A percentile compares a stretch with the other conserved stretches of the same genome.
phyloP scores from a whole-genome alignment of 306 rosid species.

The Trifolium fragiferum region DNA sequence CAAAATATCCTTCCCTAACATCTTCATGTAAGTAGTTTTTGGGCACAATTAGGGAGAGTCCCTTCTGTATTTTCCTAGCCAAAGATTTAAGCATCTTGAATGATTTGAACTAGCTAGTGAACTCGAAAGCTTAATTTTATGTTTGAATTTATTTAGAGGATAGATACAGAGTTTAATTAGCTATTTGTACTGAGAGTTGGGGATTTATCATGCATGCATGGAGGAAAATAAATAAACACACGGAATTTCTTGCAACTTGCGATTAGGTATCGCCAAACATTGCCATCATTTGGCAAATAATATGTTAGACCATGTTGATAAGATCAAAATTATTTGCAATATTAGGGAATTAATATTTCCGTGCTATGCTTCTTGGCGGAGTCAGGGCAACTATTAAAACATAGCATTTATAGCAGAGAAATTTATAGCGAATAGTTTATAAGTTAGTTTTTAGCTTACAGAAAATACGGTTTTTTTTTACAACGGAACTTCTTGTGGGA shows the following conservation, averaged over 20 bases:
- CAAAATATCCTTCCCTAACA: background rate
- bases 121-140: background rate
- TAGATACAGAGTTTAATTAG: background rate
- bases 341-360: too few relatives aligned
- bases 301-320: background rate
- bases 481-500: too few relatives aligned
- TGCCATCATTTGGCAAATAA: background rate
- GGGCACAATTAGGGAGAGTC: background rate
- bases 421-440: too few relatives aligned
- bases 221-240: background rate
- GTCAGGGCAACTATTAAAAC: too few relatives aligned
- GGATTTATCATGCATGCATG: background rate
- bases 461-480: too few relatives aligned
- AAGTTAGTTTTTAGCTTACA: too few relatives aligned
- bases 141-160: background rate
- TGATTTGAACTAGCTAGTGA: background rate
- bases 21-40: background rate
- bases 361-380: too few relatives aligned
- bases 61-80: background rate
- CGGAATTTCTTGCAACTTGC: background rate
- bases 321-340: background rate
- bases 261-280: background rate
- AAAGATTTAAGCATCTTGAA: background rate
- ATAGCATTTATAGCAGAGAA: too few relatives aligned
- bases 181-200: background rate